Base-by-base conservation (phyloP, 441 rosid genomes). In the Theobroma grandiflorum region DNA sequence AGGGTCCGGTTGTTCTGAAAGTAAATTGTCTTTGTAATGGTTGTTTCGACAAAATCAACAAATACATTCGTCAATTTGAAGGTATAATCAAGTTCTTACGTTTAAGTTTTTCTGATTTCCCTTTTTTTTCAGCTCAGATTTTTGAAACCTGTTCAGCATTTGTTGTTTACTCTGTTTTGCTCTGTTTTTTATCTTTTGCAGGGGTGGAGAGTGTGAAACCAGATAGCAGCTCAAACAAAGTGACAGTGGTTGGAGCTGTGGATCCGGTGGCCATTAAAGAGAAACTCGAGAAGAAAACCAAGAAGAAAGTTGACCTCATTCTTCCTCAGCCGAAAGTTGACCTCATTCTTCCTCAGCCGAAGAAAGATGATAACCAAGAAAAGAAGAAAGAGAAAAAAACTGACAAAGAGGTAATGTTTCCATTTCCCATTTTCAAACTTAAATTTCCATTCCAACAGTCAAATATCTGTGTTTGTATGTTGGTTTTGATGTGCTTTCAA, bases 251-350 rank as follows among this genome's bases (percentile, higher is more conserved):
- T 42, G 93, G 91, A 75, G 83, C 22, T 5, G 82, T 90, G 74
- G 91, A 90, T 59, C 89, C 93, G 38, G 52, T 37, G 7, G 82
- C 83, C 62, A 81, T 90, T 16, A 68, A 79, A 72, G 87, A 90
- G 75, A 84, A 76, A 58, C 82, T 89, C 35, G 62, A 63, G 68
- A 80, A 84, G 72, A 86, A 86, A 65, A 85, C 84, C 9, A 81
- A 85, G 82, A 89, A 86, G 78, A 82, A 84, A 78, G 87, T 89
- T 65, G 89, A 86, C 18, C 81, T 89, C 77, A 66, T 89, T 70
- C 88, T 91, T 58, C 97, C 98, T 4, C 94, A 88, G 58, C 88
- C 92, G 40, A 92, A 87, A n/a, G n/a, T n/a, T n/a, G n/a, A n/a
- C n/a, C n/a, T n/a, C n/a, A n/a, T n/a, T n/a, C n/a, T n/a, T n/a